A percentile compares a stretch with the other conserved stretches of the same genome.
These are phyloP conservation scores for Tylopilus rubrobrunneus DNA, from an alignment of 768 basidiomycete genomes.

Conservation along the genomic window DNA sequence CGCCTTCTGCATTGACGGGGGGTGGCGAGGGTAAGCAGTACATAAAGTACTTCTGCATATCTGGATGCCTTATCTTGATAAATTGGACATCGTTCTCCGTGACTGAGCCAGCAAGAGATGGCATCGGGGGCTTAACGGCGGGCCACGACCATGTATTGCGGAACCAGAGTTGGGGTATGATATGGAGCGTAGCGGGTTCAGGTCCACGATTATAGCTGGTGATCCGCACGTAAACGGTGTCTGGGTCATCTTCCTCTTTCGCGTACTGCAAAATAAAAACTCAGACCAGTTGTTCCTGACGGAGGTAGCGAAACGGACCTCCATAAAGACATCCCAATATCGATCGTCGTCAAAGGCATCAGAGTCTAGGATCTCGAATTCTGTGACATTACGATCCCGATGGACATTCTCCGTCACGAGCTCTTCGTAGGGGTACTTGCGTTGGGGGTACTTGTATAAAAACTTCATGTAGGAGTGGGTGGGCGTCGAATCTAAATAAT, in stretches of 20 bases:
- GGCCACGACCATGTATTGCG: constrained; percentile 99
- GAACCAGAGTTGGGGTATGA: constrained; percentile 96
- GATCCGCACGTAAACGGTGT: constrained; percentile 88
- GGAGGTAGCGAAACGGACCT: constrained; percentile 46
- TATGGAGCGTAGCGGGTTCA: constrained; percentile 88
- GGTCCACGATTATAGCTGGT: constrained; percentile 97
- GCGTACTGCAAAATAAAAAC: constrained; percentile 64
- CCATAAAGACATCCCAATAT: constrained; percentile 99
- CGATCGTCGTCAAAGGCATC: constrained; percentile 87
- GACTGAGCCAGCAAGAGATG: constrained; percentile 51
- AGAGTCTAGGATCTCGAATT: constrained; percentile 93
- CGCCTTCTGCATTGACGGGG: constrained; percentile 72
- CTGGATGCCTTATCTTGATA: constrained; percentile 69
- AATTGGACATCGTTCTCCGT: constrained; percentile 50
- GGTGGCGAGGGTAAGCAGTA: constrained; percentile 93
- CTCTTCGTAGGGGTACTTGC: constrained; percentile 89
- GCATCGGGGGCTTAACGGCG: constrained; percentile 59
- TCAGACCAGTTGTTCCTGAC: constrained; percentile 1
- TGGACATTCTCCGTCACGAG: constrained; percentile 82
- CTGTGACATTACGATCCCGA: constrained; percentile 78
- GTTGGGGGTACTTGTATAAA: constrained; percentile 97
- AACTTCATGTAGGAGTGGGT: constrained; percentile 99
- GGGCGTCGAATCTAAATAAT: constrained; percentile 97
- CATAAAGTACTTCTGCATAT: constrained; percentile 71
- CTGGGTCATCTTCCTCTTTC: constrained; percentile 89